A percentile compares a stretch with the other conserved stretches of the same genome.
These are phyloP conservation scores for Meira nashicola DNA, from an alignment of 1,284 basidiomycete species.

Conservation along the genomic window DNA sequence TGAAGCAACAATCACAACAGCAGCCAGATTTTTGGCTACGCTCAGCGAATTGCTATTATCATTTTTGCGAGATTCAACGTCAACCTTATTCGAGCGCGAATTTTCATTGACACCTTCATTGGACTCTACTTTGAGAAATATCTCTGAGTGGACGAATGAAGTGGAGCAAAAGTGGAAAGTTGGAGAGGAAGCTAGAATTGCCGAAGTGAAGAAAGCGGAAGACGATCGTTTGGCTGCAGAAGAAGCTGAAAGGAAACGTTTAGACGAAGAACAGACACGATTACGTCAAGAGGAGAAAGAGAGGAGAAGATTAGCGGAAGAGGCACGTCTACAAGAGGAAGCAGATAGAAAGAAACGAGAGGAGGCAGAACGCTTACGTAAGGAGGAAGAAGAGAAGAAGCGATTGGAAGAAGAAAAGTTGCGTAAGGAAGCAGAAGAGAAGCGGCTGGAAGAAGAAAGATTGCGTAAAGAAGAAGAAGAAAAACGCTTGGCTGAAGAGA, in stretches of 20 bases:
- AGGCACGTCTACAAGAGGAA: background rate
- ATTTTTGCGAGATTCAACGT: background rate
- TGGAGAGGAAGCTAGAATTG: conserved; percentile 3
- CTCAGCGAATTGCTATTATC: background rate
- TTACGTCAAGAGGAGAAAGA: background rate
- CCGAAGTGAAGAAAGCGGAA: conserved; percentile 10
- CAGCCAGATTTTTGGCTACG: background rate
- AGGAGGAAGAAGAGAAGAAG: conserved; percentile 4
- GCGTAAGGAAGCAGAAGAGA: background rate
- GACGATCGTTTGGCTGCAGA: conserved; percentile 2
- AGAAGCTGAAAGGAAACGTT: background rate
- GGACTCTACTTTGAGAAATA: conserved; percentile 10
- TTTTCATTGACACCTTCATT: background rate
- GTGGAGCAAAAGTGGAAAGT: background rate
- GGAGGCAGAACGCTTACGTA: background rate
- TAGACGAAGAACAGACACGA: background rate
- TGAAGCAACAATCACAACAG: background rate
- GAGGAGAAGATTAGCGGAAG: background rate
- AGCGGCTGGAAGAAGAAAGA: background rate
- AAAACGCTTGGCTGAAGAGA: background rate
- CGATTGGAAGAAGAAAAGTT: background rate
- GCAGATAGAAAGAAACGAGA: background rate
- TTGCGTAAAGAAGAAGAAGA: background rate
- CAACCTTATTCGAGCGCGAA: background rate
- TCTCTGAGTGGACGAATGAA: conserved; percentile 11